A percentile compares a stretch with the other conserved stretches of the same genome.
phyloP scores from a whole-genome alignment of 345 rosid species.

The Corymbia maculata region DNA sequence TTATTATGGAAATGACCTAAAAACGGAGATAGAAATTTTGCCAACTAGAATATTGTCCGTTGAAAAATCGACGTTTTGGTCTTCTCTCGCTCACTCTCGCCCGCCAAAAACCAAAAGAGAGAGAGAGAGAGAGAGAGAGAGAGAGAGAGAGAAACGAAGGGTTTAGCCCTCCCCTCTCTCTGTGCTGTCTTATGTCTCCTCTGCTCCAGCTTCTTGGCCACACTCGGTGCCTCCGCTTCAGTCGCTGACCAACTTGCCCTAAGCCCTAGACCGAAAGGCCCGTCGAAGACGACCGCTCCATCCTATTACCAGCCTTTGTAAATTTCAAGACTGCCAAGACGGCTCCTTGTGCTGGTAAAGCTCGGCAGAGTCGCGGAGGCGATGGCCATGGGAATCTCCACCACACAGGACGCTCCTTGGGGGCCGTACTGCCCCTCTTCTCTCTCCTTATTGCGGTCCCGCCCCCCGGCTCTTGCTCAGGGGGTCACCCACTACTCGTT shows the following conservation, averaged over 20 bases:
- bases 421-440: constrained; percentile 30
- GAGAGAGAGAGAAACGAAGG: not conserved
- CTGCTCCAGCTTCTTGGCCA: not conserved
- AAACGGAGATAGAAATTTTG: not conserved
- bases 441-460: constrained; percentile 16
- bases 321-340: constrained; percentile 16
- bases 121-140: no score
- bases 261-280: not conserved
- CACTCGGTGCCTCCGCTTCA: not conserved
- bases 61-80: not conserved
- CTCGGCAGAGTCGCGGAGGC: constrained; percentile 38
- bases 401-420: constrained; percentile 14
- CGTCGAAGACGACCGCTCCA: not conserved
- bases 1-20: not conserved
- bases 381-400: constrained; percentile 45
- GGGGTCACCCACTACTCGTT: not conserved
- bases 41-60: not conserved
- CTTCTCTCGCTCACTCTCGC: not conserved
- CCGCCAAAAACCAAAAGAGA: not conserved
- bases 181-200: not conserved
- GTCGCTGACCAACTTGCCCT: constrained; percentile 20
- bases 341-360: constrained; percentile 26
- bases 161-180: not conserved
- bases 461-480: constrained; percentile 2
- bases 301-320: not conserved